Conservation (phyloP, 768 basidiomycete genomes). For the Suillus weaverae region DNA sequence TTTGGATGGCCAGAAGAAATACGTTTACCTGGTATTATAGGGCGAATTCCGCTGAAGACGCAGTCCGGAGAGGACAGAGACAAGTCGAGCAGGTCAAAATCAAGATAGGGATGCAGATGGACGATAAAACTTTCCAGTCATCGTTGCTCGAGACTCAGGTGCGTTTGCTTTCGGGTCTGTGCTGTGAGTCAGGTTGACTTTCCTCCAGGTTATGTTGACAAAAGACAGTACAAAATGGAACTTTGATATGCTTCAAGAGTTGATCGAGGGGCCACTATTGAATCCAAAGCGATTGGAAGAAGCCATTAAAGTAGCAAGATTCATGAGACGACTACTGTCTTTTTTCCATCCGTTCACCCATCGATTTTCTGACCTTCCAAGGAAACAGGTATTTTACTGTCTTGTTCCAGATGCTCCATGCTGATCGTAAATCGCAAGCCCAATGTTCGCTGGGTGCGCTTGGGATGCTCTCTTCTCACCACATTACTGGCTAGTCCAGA, state of each 20-base stretch:
- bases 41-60: constrained; percentile 83
- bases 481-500: constrained; percentile 84
- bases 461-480: constrained; percentile 80
- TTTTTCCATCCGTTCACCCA: constrained; percentile 92
- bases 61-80: constrained; percentile 82
- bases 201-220: constrained; percentile 70
- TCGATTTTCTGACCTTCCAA: constrained; percentile 81
- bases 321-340: constrained; percentile 84
- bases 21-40: constrained; percentile 32
- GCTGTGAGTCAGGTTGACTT: constrained; percentile 2
- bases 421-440: constrained; percentile 41
- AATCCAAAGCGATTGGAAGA: constrained; percentile 94
- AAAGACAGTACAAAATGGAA: constrained; percentile 94
- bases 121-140: constrained; percentile 88
- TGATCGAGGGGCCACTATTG: constrained; percentile 89
- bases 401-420: constrained; percentile 10
- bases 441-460: constrained; percentile 80
- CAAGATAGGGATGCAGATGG: constrained; percentile 91
- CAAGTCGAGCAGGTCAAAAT: constrained; percentile 90
- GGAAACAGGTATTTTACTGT: constrained; percentile 52
- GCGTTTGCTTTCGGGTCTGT: constrained; percentile 13
- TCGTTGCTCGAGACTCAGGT: constrained; percentile 87
- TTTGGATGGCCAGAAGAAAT: neutral
- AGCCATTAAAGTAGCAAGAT: constrained; percentile 86
- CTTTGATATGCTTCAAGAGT: constrained; percentile 82